Percentiles rank a stretch among this genome's conserved stretches.
phyloP scores from a whole-genome alignment of 1,284 basidiomycete genomes.

The Heterobasidion occidentale region DNA sequence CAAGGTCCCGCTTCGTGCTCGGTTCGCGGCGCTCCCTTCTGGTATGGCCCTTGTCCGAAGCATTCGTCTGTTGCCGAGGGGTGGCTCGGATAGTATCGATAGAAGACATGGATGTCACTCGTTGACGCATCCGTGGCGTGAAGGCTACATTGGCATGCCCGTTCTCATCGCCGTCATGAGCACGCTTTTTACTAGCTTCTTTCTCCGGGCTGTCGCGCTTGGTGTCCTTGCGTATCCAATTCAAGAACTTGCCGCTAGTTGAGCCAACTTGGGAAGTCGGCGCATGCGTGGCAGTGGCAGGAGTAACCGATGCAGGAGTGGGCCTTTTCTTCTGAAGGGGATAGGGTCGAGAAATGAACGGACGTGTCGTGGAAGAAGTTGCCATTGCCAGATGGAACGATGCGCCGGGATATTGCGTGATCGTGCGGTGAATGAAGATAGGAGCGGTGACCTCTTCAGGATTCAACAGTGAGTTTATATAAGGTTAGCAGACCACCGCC shows the following conservation, averaged over 20 bases:
- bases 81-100: too few species aligned
- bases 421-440: too few species aligned
- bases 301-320: slow-evolving; percentile 7
- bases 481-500: too few species aligned
- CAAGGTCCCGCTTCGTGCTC: too few species aligned
- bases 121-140: slow-evolving; percentile 11
- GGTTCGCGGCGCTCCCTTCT: too few species aligned
- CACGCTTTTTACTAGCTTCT: slow-evolving; percentile 8
- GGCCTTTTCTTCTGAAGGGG: slow-evolving; percentile 7
- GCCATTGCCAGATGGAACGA: slow-evolving; percentile 10
- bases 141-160: slow-evolving; percentile 1
- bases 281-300: background rate
- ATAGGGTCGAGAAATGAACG: slow-evolving; percentile 9
- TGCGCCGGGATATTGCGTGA: background rate
- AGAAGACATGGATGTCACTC: slow-evolving; percentile 11
- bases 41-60: too few species aligned
- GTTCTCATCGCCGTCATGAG: slow-evolving; percentile 12
- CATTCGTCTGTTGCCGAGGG: too few species aligned
- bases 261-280: too few species aligned
- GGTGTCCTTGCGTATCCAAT: background rate
- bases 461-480: too few species aligned
- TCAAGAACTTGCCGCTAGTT: background rate
- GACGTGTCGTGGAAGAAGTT: background rate
- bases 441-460: too few species aligned
- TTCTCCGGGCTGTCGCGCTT: background rate